Percentiles rank a stretch among this genome's conserved stretches.
Conservation (phyloP, 1,139 yeast genomes). For the Lodderomyces jiufengensis region DNA sequence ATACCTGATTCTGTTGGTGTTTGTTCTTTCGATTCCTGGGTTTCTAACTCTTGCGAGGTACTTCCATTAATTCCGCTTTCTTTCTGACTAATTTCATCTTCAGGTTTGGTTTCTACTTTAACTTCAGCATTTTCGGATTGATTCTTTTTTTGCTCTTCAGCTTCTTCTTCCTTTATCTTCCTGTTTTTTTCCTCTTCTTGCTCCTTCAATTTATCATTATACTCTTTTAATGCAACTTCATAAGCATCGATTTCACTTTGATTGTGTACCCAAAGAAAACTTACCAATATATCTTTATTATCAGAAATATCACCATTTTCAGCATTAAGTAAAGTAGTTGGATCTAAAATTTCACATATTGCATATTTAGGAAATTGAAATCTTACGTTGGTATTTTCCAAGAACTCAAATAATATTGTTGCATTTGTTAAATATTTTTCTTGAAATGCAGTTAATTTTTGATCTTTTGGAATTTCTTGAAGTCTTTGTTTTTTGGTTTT, state of each 20-base stretch:
- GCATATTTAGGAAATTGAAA: slow-evolving; percentile 73
- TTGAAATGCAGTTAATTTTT: slow-evolving; percentile 69
- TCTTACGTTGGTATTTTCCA: slow-evolving; percentile 74
- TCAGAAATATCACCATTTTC: slow-evolving; percentile 28
- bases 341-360: slow-evolving; percentile 57
- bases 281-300: slow-evolving; percentile 52
- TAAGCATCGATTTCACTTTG: slow-evolving; percentile 46
- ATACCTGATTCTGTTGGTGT: slow-evolving; percentile 4
- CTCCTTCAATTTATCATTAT: slow-evolving; percentile 24
- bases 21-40: no score
- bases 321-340: slow-evolving; percentile 18
- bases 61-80: no score
- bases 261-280: slow-evolving; percentile 61
- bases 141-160: slow-evolving; percentile 32
- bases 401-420: slow-evolving; percentile 78
- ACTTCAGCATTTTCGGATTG: slow-evolving; percentile 35
- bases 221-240: slow-evolving; percentile 35
- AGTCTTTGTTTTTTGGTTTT: slow-evolving; percentile 23
- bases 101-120: background rate
- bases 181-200: slow-evolving; percentile 21
- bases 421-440: slow-evolving; percentile 67
- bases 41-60: background rate
- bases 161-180: slow-evolving; percentile 20
- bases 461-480: slow-evolving; percentile 35
- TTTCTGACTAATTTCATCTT: background rate